Evolutionary conservation across 805 yeast species (phyloP), one percentile per base, ranked within the genome.

Genomic region (Pichia ethanolica): DNA sequence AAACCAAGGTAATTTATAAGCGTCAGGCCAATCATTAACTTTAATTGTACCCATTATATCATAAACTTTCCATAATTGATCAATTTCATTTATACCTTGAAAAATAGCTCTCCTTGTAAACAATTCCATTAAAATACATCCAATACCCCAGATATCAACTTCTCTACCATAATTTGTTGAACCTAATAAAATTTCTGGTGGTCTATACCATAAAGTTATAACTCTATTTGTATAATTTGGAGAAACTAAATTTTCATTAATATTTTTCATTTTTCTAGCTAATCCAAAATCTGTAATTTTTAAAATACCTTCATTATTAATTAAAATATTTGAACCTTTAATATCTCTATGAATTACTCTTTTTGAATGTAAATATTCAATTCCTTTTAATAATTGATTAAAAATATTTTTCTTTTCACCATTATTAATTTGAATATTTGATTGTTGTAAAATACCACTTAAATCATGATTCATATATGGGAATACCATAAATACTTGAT

Each of bases 71-170:
- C 78, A 74, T 32, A 93, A 64, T 64, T 91, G 97, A 46, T 86
- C 83, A 38, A 93, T 74, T 61, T 93, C 99, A 65, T 93, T 95
- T 26, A 75, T 73, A 1, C 97, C 98, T 64, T 84, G 95, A 64
- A 93, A 93, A 1, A 84, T 71, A 0, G 98, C 95, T 34, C 69
- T 68, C 55, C 82, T 78, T 1, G 83, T 77, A 60, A 87, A 89
- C 37, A 93, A 65, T 64, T 93, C 98, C 30, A 89, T 76, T 52
- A 93, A 70, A 28, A 93, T 71, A 69, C 98, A 93, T 3, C 99
- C 99, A 53, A 89, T 82, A 0, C 98, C 97, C 99, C 99, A 93
- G 56, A 89, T 82, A 62, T 93, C 99, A 9, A 93, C 93, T 58
- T 87, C 96, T 39, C 89, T 70, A 0, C 90, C 93, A 66, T 93